Conservation (phyloP, 768 basidiomycete species). For the Cystofilobasidium macerans region DNA sequence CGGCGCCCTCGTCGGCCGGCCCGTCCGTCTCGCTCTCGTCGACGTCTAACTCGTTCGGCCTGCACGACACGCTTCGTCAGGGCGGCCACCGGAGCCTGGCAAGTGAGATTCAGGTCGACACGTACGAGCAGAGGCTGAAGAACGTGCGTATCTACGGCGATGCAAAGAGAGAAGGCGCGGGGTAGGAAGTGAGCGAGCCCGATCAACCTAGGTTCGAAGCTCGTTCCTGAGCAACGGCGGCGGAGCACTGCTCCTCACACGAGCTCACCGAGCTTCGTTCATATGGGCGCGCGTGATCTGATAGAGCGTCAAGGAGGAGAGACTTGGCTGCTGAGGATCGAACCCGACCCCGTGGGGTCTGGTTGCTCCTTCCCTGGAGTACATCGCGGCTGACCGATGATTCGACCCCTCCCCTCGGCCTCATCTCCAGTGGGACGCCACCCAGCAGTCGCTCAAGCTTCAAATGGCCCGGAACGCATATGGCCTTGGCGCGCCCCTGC, state of each 20-base stretch:
- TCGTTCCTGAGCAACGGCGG: too few species aligned
- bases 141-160: constrained; percentile 47
- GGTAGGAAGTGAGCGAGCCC: background rate
- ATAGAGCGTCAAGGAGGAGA: too few species aligned
- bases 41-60: constrained; percentile 49
- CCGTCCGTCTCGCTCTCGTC: constrained; percentile 29
- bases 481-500: constrained; percentile 80
- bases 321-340: too few species aligned
- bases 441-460: constrained; percentile 76
- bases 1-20: constrained; percentile 2
- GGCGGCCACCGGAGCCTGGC: constrained; percentile 67
- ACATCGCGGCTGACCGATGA: too few species aligned
- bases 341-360: too few species aligned
- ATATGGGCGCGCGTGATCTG: too few species aligned
- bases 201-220: background rate
- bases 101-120: constrained; percentile 54
- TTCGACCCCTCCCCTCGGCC: background rate
- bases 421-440: constrained; percentile 69
- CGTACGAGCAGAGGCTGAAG: constrained; percentile 60
- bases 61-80: constrained; percentile 77
- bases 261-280: too few species aligned
- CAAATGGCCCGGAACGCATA: constrained; percentile 71
- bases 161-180: too few species aligned
- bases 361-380: too few species aligned
- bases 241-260: too few species aligned